Evolutionary conservation across 176 grass and related monocot species (phyloP).

Genomic region (Zea mays): DNA sequence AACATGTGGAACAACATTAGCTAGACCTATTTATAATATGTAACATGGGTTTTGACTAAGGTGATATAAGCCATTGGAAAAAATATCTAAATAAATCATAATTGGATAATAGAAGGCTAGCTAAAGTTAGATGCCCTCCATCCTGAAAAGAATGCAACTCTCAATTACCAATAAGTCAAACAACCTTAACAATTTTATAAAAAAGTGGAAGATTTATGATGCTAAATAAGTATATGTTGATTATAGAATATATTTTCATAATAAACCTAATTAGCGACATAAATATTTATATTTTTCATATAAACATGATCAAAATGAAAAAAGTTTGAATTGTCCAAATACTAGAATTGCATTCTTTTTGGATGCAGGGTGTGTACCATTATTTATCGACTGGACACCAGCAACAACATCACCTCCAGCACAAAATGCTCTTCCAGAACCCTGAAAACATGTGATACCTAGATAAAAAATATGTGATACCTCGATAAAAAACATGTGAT

Average conservation of each 20-base stretch:
- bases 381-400: slow-evolving; percentile 40
- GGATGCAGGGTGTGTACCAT: slow-evolving; percentile 39
- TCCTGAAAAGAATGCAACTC: no score
- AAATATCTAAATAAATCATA: slow-evolving; percentile 25
- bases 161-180: no score
- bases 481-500: neutral
- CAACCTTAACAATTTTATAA: no score
- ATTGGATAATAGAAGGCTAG: neutral
- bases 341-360: no score
- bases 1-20: slow-evolving; percentile 14
- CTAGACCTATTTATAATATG: slow-evolving; percentile 14
- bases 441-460: slow-evolving; percentile 49
- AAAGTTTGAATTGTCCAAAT: no score
- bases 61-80: neutral
- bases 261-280: no score
- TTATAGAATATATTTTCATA: no score
- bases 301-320: no score
- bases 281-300: no score
- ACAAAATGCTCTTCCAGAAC: slow-evolving; percentile 94
- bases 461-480: slow-evolving; percentile 16
- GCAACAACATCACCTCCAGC: slow-evolving; percentile 81
- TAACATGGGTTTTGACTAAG: neutral
- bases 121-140: neutral
- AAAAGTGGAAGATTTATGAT: no score
- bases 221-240: no score